phyloP scores from a whole-genome alignment of 495 filamentous ascomycete species.

The Xanthoparmelia taractica region DNA sequence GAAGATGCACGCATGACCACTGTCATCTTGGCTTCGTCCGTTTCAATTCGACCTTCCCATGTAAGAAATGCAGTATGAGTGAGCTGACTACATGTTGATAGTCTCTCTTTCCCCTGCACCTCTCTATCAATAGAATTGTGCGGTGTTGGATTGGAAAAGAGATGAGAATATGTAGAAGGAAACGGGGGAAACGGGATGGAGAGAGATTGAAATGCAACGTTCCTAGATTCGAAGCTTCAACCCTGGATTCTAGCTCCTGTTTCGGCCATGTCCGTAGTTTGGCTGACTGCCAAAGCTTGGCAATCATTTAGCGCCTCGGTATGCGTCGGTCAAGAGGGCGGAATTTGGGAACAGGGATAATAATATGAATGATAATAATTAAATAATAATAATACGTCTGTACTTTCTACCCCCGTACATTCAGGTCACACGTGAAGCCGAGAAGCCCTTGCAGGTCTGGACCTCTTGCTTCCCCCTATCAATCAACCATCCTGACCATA shows the following conservation, averaged over 20 bases:
- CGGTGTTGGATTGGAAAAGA: too few relatives aligned
- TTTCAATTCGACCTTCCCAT: too few relatives aligned
- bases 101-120: too few relatives aligned
- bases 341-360: too few relatives aligned
- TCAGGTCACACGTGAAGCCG: not conserved
- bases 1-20: too few relatives aligned
- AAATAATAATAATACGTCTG: too few relatives aligned
- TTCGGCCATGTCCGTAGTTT: conserved; percentile 10
- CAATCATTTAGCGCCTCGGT: too few relatives aligned
- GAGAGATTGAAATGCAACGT: not conserved
- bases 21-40: too few relatives aligned
- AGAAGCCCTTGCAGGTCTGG: not conserved
- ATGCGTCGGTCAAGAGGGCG: conserved; percentile 4
- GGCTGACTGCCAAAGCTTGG: not conserved
- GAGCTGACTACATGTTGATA: not conserved
- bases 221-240: not conserved
- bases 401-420: too few relatives aligned
- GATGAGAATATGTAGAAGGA: not conserved
- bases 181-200: not conserved
- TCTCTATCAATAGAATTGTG: too few relatives aligned
- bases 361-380: too few relatives aligned
- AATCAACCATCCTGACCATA: not conserved
- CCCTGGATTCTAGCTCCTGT: not conserved
- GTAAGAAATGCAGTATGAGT: too few relatives aligned
- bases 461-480: not conserved